Percentiles rank a stretch among this genome's conserved stretches.
phyloP scores from a whole-genome alignment of 768 basidiomycete species.

The Tulasnella calospora region DNA sequence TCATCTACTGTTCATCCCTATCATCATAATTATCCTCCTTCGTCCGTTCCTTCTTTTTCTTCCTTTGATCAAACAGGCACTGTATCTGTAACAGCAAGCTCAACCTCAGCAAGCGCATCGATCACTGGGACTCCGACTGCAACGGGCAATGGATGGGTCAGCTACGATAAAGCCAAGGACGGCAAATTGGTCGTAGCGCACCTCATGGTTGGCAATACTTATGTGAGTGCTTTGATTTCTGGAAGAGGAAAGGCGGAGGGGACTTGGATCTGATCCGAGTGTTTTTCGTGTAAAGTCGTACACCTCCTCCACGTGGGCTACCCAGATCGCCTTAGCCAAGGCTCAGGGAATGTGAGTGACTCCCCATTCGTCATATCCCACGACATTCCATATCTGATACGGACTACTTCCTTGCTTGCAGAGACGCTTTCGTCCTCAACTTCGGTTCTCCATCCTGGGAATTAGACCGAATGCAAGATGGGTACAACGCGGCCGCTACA shows the following conservation, averaged over 20 bases:
- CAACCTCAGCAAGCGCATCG: background rate
- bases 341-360: slow-evolving; percentile 40
- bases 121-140: background rate
- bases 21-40: background rate
- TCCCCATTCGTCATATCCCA: background rate
- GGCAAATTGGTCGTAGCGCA: slow-evolving; percentile 34
- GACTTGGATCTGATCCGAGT: background rate
- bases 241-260: background rate
- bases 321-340: slow-evolving; percentile 53
- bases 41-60: background rate
- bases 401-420: background rate
- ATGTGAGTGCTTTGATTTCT: slow-evolving; percentile 31
- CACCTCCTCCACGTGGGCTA: background rate
- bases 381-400: background rate
- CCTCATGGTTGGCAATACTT: slow-evolving; percentile 56
- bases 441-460: slow-evolving; percentile 56
- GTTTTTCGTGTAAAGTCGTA: background rate
- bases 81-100: background rate
- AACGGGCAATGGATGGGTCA: background rate
- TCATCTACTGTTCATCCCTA: background rate
- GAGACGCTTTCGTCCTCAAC: slow-evolving; percentile 49
- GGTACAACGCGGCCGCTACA: slow-evolving; percentile 53
- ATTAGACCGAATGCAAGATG: slow-evolving; percentile 54
- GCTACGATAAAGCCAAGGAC: background rate
- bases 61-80: background rate